Evolutionary conservation across 805 yeast genomes (phyloP), one percentile per base, ranked within the genome.

Genomic region (Metschnikowia santaceciliae): DNA sequence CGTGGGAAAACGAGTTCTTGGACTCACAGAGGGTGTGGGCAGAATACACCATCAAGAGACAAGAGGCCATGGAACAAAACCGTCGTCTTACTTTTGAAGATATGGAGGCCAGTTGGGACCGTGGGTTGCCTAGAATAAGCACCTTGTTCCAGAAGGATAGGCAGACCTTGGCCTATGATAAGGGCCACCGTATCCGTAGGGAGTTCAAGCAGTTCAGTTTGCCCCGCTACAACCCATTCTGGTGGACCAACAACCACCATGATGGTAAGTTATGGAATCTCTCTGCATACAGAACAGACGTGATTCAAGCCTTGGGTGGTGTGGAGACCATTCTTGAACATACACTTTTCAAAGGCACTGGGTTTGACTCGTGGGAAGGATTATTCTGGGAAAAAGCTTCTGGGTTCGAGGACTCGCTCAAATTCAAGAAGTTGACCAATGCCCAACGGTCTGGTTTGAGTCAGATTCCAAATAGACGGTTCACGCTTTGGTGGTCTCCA

Each of bases 401-500:
- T 26, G 99, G 99, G 0, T 94, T 91, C 65, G 99, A 94, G 67
- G 99, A 94, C 61, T 87, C 96, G 0, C 79, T 94, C 80, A 92
- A 91, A 65, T 88, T 90, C 69, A 90, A 91, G 67, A 94, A 92
- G 65, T 78, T 94, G 59, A 94, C 99, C 1, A 92, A 92, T 69
- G 99, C 99, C 1, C 99, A 94, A 74, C 77, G 99, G 62, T 86
- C 97, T 4, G 99, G 99, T 65, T 78, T 94, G 57, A 88, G 95
- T 63, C 99, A 94, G 71, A 92, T 94, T 62, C 99, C 99, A 3
- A 94, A 94, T 65, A 84, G 99, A 66, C 80, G 99, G 42, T 94
- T 94, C 65, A 94, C 99, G 0, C 72, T 94, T 32, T 94, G 99
- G 99, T 94, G 99, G 99, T 90, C 97, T 0, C 99, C 99, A 5